Evolutionary conservation across 1,284 basidiomycete species (phyloP).

Genomic region (Irpex sp.): DNA sequence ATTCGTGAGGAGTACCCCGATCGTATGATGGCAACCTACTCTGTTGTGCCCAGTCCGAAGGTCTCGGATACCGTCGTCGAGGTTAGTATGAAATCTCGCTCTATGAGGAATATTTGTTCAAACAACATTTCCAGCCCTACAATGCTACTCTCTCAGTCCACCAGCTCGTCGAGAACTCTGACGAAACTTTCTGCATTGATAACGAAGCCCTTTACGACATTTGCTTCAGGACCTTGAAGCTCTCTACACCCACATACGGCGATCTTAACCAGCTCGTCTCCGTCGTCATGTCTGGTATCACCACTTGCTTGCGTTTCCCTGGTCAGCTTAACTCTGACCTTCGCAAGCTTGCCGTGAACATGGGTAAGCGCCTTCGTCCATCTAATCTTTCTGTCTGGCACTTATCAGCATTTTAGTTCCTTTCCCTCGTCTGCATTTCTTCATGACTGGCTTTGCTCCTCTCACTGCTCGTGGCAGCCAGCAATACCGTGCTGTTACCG

Average conservation of each 20-base stretch:
- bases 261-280: slow-evolving; percentile 98
- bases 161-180: slow-evolving; percentile 95
- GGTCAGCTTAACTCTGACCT: slow-evolving; percentile 98
- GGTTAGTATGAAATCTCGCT: slow-evolving; percentile 33
- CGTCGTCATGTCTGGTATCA: slow-evolving; percentile 97
- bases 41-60: slow-evolving; percentile 92
- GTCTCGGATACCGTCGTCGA: slow-evolving; percentile 98
- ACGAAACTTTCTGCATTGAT: slow-evolving; percentile 95
- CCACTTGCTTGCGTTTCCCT: slow-evolving; percentile 95
- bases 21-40: slow-evolving; percentile 98
- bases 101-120: background rate
- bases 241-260: slow-evolving; percentile 90
- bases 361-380: slow-evolving; percentile 58
- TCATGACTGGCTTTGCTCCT: slow-evolving; percentile 97
- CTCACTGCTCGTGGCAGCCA: slow-evolving; percentile 91
- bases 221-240: slow-evolving; percentile 95
- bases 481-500: slow-evolving; percentile 92
- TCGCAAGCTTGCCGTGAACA: slow-evolving; percentile 96
- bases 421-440: slow-evolving; percentile 99
- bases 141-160: slow-evolving; percentile 94
- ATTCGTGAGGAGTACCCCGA: slow-evolving; percentile 93
- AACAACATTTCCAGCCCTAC: slow-evolving; percentile 63
- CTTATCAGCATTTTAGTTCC: slow-evolving; percentile 53
- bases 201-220: slow-evolving; percentile 99
- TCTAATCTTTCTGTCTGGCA: background rate